phyloP scores from a whole-genome alignment of 495 filamentous ascomycete species.

The Penicillium ochrochloron region DNA sequence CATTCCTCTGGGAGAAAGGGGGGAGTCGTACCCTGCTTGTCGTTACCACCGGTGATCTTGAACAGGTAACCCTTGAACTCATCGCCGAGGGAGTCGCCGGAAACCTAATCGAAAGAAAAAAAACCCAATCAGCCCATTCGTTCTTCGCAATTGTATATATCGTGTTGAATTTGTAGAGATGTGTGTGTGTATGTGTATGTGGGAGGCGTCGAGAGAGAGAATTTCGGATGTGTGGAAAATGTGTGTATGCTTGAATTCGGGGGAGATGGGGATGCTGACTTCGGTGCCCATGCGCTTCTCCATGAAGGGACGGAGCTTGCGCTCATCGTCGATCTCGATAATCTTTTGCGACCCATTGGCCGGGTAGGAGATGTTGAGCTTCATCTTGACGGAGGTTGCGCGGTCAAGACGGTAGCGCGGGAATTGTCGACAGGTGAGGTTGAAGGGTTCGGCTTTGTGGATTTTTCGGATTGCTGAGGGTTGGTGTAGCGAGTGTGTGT shows the following conservation, averaged over 20 bases:
- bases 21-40: constrained; percentile 81
- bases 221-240: constrained; percentile 14
- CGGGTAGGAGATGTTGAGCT: constrained; percentile 98
- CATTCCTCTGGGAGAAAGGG: neutral
- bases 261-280: constrained; percentile 57
- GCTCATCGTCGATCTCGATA: constrained; percentile 98
- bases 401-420: constrained; percentile 59
- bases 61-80: constrained; percentile 95
- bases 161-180: constrained; percentile 4
- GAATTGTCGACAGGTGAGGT: constrained; percentile 54
- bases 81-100: constrained; percentile 90
- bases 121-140: constrained; percentile 45
- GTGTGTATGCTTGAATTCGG: constrained; percentile 21
- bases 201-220: constrained; percentile 13
- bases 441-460: constrained; percentile 41
- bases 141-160: constrained; percentile 24
- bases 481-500: constrained; percentile 40
- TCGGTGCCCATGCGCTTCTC: constrained; percentile 96
- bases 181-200: constrained; percentile 17
- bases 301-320: constrained; percentile 85
- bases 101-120: constrained; percentile 46
- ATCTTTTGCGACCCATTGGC: constrained; percentile 99
- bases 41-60: constrained; percentile 98
- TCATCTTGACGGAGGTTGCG: constrained; percentile 66
- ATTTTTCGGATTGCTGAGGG: constrained; percentile 38